Conservation (phyloP, 1,139 yeast species). For the Geotrichum histeridarum region DNA sequence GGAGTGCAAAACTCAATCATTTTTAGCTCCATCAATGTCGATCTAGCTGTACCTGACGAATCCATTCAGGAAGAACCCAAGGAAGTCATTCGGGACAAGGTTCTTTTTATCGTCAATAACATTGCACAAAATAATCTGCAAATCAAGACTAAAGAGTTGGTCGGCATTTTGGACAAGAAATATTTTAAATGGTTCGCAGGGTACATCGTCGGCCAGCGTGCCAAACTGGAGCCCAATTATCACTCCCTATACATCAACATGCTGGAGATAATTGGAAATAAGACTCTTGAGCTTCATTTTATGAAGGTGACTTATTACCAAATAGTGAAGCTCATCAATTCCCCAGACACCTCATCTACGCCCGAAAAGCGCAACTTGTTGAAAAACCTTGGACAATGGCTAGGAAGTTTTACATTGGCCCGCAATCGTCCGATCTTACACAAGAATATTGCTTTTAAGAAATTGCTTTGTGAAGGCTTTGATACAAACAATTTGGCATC, state of each 20-base stretch:
- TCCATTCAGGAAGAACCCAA: slow-evolving; percentile 61
- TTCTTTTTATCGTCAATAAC: slow-evolving; percentile 79
- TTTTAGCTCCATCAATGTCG: slow-evolving; percentile 39
- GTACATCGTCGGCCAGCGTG: slow-evolving; percentile 81
- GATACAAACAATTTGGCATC: slow-evolving; percentile 61
- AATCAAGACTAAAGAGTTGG: slow-evolving; percentile 59
- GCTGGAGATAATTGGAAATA: slow-evolving; percentile 49
- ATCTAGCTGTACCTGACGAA: slow-evolving; percentile 34
- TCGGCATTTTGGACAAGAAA: slow-evolving; percentile 51
- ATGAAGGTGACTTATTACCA: slow-evolving; percentile 57
- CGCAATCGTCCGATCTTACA: slow-evolving; percentile 73
- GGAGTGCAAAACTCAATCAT: slow-evolving; percentile 22
- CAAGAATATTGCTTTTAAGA: slow-evolving; percentile 70
- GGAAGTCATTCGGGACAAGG: slow-evolving; percentile 62
- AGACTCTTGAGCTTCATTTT: slow-evolving; percentile 56
- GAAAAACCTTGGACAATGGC: slow-evolving; percentile 87
- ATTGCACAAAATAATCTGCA: slow-evolving; percentile 68
- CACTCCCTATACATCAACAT: slow-evolving; percentile 72
- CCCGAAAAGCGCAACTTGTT: slow-evolving; percentile 59
- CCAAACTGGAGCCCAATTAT: slow-evolving; percentile 87
- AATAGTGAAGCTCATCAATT: slow-evolving; percentile 51
- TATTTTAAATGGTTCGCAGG: slow-evolving; percentile 77
- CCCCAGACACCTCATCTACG: slow-evolving; percentile 52
- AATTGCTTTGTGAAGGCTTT: slow-evolving; percentile 71
- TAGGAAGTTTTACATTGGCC: slow-evolving; percentile 76